These are phyloP conservation scores for Quercus mongolica DNA, from an alignment of 306 rosid species.

Conservation along the genomic window DNA sequence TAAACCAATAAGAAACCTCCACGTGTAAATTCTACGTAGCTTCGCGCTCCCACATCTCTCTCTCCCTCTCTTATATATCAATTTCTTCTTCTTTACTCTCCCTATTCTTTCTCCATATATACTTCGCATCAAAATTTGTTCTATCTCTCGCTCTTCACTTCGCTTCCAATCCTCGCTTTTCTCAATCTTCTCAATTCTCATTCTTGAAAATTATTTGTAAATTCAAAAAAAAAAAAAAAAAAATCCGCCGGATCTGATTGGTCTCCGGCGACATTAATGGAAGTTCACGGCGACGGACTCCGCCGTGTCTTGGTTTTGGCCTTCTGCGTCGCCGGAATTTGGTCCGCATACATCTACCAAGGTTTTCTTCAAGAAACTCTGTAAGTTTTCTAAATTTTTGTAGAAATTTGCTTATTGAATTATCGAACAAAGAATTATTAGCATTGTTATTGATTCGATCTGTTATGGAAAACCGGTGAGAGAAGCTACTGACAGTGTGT, in stretches of 20 bases:
- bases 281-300: slow-evolving; percentile 74
- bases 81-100: background rate
- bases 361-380: slow-evolving; percentile 94
- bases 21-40: slow-evolving; percentile 55
- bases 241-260: slow-evolving; percentile 20
- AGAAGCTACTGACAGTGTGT: background rate
- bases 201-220: background rate
- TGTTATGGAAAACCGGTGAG: background rate
- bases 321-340: slow-evolving; percentile 87
- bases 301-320: slow-evolving; percentile 69
- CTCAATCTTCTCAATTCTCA: background rate
- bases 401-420: background rate
- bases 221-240: background rate
- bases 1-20: slow-evolving; percentile 41
- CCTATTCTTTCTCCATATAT: background rate
- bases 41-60: slow-evolving; percentile 12
- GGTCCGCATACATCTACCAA: slow-evolving; percentile 95
- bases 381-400: slow-evolving; percentile 35
- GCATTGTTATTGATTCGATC: background rate
- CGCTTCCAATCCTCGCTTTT: background rate
- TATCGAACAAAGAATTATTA: too few species aligned
- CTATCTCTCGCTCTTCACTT: background rate
- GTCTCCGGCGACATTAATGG: slow-evolving; percentile 58
- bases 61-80: background rate
- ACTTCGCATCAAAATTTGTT: background rate